A percentile compares a stretch with the other conserved stretches of the same genome.
Evolutionary conservation across 768 basidiomycete genomes (phyloP).

Genomic region (Suillus occidentalis): DNA sequence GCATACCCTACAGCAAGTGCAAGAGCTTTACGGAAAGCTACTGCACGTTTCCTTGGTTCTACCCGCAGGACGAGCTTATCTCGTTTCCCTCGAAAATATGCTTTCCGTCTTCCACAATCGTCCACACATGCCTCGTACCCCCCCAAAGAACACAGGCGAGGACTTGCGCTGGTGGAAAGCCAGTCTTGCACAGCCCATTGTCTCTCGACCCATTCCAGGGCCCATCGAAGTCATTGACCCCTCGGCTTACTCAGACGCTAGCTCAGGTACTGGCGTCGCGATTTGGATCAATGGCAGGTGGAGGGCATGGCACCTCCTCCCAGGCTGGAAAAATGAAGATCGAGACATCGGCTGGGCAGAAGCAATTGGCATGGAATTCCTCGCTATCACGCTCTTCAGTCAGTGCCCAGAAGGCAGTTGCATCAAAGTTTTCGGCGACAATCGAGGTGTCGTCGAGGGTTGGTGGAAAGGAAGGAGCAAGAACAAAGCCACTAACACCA

Average conservation of each 20-base stretch:
- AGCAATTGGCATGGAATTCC: conserved; percentile 43
- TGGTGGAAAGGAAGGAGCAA: conserved; percentile 35
- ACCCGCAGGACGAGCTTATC: conserved; percentile 37
- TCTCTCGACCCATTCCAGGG: not conserved
- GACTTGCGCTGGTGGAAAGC: conserved; percentile 40
- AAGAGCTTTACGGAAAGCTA: conserved; percentile 41
- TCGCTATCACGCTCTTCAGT: conserved; percentile 17
- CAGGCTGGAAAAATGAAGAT: conserved; percentile 26
- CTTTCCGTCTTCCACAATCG: conserved; percentile 25
- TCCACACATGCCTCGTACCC: conserved; percentile 31
- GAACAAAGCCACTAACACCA: conserved; percentile 21
- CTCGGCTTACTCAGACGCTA: conserved; percentile 43
- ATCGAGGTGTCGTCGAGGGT: conserved; percentile 36
- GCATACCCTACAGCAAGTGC: conserved; percentile 34
- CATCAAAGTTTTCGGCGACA: conserved; percentile 17
- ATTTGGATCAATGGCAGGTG: conserved; percentile 19
- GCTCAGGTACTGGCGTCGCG: conserved; percentile 33
- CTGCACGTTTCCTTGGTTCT: conserved; percentile 35
- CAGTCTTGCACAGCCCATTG: conserved; percentile 18
- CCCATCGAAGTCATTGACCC: conserved; percentile 35
- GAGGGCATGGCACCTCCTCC: conserved; percentile 34
- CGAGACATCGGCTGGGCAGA: conserved; percentile 49
- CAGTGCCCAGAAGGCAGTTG: too few species aligned
- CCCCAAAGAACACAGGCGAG: conserved; percentile 16
- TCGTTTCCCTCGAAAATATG: conserved; percentile 41